Evolutionary conservation across 345 rosid species (phyloP), one percentile per base, ranked within the genome.

Genomic region (Eucalyptus erythrocorys): DNA sequence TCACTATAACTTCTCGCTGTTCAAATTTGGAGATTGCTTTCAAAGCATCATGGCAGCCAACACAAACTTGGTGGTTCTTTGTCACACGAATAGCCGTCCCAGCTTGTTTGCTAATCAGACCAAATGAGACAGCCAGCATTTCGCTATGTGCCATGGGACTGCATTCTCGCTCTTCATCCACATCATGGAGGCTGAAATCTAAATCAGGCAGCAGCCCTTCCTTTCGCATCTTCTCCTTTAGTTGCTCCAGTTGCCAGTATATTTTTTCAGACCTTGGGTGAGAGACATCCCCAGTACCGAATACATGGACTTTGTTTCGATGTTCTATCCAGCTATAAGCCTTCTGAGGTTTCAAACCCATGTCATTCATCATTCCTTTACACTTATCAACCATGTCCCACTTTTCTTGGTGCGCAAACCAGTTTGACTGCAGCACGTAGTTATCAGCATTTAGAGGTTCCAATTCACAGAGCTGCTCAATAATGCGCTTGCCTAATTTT

Each of bases 241-340:
- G 89, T 64, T 53, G 84, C 82, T 90, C 88, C 49, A 93, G 88
- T 88, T 93, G 91, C 92, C 91, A 59, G 80, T 91, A 92, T 89
- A 94, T 91, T 85, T 89, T 79, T 91, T 90, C 93, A 6, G 94
- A 93, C 86, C 93, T 92, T 21, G 95, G 96, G 87, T 94, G 95
- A 37, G 93, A 93, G 27, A 92, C 90, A 82, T 94, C 94, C 37
- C 93, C 94, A 15, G 94, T 94, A 30, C 94, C 94, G 55, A 94
- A 94, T 27, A 89, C 91, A 86, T 93, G 96, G 86, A 94, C 94
- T 88, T 93, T 93, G 48, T 94, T 93, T 64, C 86, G 90, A 82
- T 90, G 89, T 91, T 94, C 95, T 89, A 94, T 92, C 95, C 96
- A 94, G 88, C 94, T 93, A 76, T 89, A 90, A 42, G 93, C 94